Percentiles rank a stretch among this genome's conserved stretches.
Conservation (phyloP, 164 flowering plant species). For the Umbellularia californica region DNA sequence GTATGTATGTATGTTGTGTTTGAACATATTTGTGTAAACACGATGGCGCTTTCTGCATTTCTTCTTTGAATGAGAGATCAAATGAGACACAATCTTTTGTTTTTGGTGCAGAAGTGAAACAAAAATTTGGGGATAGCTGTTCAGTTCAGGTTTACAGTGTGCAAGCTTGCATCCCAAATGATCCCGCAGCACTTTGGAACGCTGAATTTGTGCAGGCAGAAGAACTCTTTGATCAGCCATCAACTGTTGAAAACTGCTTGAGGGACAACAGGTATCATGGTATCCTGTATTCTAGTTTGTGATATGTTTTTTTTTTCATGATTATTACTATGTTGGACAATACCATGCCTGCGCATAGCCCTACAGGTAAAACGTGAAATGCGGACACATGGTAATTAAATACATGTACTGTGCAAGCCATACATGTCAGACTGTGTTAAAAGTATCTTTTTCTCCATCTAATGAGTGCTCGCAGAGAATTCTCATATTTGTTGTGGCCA, state of each 20-base stretch:
- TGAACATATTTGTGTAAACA: no score
- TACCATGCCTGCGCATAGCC: not conserved
- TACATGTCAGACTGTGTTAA: no score
- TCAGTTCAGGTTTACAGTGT: conserved; percentile 92
- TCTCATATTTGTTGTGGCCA: not conserved
- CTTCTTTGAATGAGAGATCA: not conserved
- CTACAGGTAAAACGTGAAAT: not conserved
- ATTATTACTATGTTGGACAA: conserved; percentile 2
- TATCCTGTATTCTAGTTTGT: not conserved
- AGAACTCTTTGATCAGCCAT: conserved; percentile 35
- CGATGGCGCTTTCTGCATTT: not conserved
- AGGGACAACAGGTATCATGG: conserved; percentile 75
- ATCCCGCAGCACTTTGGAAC: conserved; percentile 58
- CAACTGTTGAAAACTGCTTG: conserved; percentile 64
- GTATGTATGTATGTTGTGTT: no score
- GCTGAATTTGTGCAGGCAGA: conserved; percentile 31
- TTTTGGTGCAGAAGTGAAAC: conserved; percentile 65
- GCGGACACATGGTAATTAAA: not conserved
- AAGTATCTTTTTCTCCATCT: not conserved
- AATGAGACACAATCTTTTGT: conserved; percentile 1
- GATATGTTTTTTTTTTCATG: conserved; percentile 1
- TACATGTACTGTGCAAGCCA: not conserved
- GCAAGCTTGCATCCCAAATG: conserved; percentile 81
- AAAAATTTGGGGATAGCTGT: conserved; percentile 64
- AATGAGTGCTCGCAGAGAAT: not conserved